Evolutionary conservation across 192 early-diverging fungal species (phyloP), one percentile per base, ranked within the genome.

Genomic region (Linnemannia zychae): DNA sequence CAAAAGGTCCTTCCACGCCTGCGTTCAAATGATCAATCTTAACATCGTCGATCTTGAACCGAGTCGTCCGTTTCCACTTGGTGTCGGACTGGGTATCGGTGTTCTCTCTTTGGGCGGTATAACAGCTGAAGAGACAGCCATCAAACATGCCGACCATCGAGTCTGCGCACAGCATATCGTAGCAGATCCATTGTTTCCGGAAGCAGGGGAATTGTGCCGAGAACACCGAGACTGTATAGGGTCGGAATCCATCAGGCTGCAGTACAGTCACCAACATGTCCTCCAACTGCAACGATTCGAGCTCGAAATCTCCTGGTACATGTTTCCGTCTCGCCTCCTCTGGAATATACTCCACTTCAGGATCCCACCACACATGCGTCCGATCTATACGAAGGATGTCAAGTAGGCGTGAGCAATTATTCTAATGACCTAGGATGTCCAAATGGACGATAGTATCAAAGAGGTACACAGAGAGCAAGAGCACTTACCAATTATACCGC

Each of bases 41-140:
- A 22, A 99, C 90, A 67, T 94, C 94, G 79, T 99, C 96, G 18
- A 99, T 92, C 83, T 96, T 95, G 44, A 97, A 88, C 53, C 97
- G 95, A 20, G 93, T 89, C 80, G 57, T 79, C 40, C 65, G 67
- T 80, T 75, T 89, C 91, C 89, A 88, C 77, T 80, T 87, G 17
- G 67, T 87, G 81, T 78, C 88, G 80, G 38, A 82, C 77, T 76
- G 81, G 72, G 38, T 85, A 78, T 77, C 88, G 36, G 79, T 88
- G 63, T 94, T 90, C 52, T 88, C 91, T 47, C 94, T 81, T 79
- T 96, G 96, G n/a, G 96, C 93, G 67, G 94, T 93, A 83, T 97
- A 96, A 24, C 98, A 94, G 72, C 94, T 96, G 77, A 99, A 99
- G 75, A 99, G 85, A 78, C 97, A 98, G 79, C 98, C 96, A 80